phyloP scores from a whole-genome alignment of 495 filamentous ascomycete genomes.

The Xylaria venustula region DNA sequence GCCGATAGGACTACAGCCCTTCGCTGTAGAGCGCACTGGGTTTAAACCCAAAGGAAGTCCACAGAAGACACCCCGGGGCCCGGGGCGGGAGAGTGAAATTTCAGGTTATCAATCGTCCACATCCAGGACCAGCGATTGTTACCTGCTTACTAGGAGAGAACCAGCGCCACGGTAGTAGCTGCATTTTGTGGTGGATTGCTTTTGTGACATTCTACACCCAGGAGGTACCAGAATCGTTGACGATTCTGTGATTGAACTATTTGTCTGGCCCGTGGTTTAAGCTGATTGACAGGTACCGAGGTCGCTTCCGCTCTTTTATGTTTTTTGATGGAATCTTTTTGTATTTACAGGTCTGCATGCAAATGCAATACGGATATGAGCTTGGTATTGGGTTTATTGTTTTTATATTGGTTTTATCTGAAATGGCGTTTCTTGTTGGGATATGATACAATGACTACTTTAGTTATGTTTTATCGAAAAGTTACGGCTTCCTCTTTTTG shows the following conservation, averaged over 20 bases:
- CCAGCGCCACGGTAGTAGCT: slow-evolving; percentile 15
- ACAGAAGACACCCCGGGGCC: not conserved
- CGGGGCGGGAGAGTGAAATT: not conserved
- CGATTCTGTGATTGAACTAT: not conserved
- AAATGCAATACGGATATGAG: slow-evolving; percentile 13
- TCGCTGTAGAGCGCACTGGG: slow-evolving; percentile 4
- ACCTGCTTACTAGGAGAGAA: slow-evolving; percentile 9
- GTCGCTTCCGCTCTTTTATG: slow-evolving; percentile 1
- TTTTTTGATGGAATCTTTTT: not conserved
- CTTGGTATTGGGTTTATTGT: not conserved
- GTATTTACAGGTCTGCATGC: slow-evolving; percentile 16
- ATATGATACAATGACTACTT: not conserved
- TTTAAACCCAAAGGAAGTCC: slow-evolving; percentile 2
- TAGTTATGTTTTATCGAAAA: not conserved
- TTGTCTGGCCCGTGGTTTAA: not conserved
- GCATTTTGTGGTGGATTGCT: slow-evolving; percentile 4
- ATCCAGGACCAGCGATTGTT: not conserved
- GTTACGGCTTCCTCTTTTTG: not conserved
- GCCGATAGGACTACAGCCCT: not conserved
- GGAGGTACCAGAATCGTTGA: not conserved
- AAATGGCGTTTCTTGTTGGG: slow-evolving; percentile 4
- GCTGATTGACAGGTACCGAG: not conserved
- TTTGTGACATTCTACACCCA: slow-evolving; percentile 2
- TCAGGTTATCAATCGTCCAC: not conserved
- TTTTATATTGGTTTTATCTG: not conserved